Evolutionary conservation across 2,329 filamentous ascomycete species (phyloP).

Genomic region (Fulvia fulva): DNA sequence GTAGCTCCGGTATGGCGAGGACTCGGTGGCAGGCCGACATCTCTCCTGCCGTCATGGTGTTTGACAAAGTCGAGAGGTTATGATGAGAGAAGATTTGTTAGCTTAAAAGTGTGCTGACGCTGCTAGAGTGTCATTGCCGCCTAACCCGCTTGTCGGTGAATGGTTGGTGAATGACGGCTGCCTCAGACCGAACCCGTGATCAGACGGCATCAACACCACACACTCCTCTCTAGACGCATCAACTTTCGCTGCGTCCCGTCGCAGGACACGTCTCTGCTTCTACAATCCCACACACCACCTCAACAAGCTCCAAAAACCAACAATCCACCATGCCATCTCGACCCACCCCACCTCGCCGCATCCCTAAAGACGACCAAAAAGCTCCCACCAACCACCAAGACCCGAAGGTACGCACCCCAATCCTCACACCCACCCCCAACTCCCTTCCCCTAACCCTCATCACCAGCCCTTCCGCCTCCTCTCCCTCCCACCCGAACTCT

Average conservation of each 20-base stretch:
- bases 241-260: too few species aligned
- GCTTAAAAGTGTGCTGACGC: not conserved
- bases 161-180: not conserved
- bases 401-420: not conserved
- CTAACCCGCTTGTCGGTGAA: not conserved
- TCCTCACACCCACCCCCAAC: not conserved
- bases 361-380: too few species aligned
- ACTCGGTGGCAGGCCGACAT: not conserved
- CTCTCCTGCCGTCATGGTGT: not conserved
- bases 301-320: too few species aligned
- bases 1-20: not conserved
- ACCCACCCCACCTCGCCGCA: too few species aligned
- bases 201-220: too few species aligned
- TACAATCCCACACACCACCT: too few species aligned
- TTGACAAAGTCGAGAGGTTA: not conserved
- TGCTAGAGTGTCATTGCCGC: too few species aligned
- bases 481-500: slow-evolving; percentile 4
- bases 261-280: too few species aligned
- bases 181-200: too few species aligned
- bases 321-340: too few species aligned
- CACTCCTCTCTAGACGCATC: too few species aligned
- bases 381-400: too few species aligned
- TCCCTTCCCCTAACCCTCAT: not conserved
- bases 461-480: slow-evolving; percentile 1
- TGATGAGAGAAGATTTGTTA: not conserved